These are phyloP conservation scores for Cercospora sojina DNA, from an alignment of 2,329 filamentous ascomycete species.

Conservation along the genomic window DNA sequence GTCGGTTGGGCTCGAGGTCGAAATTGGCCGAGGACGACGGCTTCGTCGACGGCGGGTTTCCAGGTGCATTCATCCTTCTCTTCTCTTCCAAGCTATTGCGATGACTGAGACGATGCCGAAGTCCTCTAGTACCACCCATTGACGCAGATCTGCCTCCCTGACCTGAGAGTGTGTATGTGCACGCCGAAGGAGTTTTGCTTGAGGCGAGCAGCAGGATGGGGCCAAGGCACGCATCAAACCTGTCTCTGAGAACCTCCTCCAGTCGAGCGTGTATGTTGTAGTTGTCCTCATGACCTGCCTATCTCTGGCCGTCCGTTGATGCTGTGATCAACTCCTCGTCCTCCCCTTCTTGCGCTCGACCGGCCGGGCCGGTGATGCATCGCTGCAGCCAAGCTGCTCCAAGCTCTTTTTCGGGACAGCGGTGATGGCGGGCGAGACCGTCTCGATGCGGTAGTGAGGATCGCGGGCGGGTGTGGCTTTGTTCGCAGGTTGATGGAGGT, in stretches of 20 bases:
- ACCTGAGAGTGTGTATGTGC: background rate
- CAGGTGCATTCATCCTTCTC: background rate
- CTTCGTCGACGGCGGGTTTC: background rate
- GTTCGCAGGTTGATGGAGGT: background rate
- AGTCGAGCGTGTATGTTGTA: constrained; percentile 3
- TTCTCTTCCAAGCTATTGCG: background rate
- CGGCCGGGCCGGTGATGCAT: background rate
- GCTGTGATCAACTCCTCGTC: background rate
- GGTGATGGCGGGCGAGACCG: too few relatives aligned
- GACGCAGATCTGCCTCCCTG: background rate
- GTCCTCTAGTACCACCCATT: background rate
- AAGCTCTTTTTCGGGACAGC: background rate
- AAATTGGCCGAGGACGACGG: background rate
- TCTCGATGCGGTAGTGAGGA: background rate
- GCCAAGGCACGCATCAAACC: background rate
- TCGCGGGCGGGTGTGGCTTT: background rate
- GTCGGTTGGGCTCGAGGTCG: background rate
- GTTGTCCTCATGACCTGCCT: background rate
- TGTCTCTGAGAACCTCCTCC: background rate
- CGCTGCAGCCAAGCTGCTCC: background rate
- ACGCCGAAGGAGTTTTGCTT: background rate
- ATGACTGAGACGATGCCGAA: background rate
- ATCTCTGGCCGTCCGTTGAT: background rate
- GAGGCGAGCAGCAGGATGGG: background rate
- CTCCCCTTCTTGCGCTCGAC: constrained; percentile 2